Base-by-base conservation (phyloP, 148 eudicot species). In the Arctostaphylos glauca region DNA sequence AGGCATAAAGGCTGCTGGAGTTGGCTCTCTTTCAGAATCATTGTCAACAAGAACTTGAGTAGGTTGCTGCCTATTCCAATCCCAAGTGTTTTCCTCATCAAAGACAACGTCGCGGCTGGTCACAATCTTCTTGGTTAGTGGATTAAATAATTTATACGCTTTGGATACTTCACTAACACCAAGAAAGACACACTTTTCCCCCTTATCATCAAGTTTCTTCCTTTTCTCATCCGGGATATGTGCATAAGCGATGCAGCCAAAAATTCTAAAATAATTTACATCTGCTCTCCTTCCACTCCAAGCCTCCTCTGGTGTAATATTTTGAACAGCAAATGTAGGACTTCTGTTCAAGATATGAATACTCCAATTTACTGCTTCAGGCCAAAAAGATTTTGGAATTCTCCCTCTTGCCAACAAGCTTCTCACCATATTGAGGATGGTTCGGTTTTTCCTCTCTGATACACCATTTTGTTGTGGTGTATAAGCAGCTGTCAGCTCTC, bases 221-320 rank as follows among this genome's bases (percentile, higher is more conserved):
- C 72, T 0, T 5, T 77, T 41, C 16, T 54, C 21, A 16, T 31
- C 5, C 0, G 76, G 71, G 49, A 82, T 64, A 25, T 71, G 60
- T 0, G 78, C 78, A 83, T 80, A 79, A 2, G 82, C 78, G 1
- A 83, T 68, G 23, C 78, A 86, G 0, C 86, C 74, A 50, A 86
- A 86, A 14, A 80, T 31, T n/a, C 31, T 31, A 0, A 86, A 21
- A 76, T 81, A 79, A 3, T 50, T 67, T 3, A 83, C 21, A 13
- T 3, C 13, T 3, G 74, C 86, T 58, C 68, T 86, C 2, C 78
- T 18, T 18, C 52, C 71, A 2, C n/a, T 64, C 53, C 56, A 78
- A 0, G 75, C 68, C 15, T 78, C 78, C 9, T 77, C 66, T 0
- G 85, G 85, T 21, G 78, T 78, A 10, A 12, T 48, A 3, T 54